These are phyloP conservation scores for Stephania cephalantha DNA, from an alignment of 164 flowering plant species.

Conservation along the genomic window DNA sequence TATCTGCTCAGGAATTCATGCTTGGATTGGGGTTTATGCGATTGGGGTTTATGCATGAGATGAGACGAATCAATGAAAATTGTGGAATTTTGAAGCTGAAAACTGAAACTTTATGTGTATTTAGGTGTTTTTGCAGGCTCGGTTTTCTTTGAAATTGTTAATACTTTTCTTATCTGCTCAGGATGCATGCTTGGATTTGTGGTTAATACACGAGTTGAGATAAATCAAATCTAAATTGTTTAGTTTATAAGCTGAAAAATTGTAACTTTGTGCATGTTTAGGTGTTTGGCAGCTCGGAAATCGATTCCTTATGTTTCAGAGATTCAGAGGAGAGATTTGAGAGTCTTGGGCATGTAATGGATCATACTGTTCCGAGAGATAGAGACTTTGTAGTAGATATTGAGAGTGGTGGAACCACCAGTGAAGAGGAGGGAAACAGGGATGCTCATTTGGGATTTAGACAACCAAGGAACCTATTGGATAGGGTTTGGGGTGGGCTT, in stretches of 20 bases:
- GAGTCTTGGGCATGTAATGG: constrained; percentile 25
- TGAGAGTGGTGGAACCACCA: constrained; percentile 39
- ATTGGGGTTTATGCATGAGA: too few species aligned
- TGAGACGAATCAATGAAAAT: too few species aligned
- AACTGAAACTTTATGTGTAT: too few species aligned
- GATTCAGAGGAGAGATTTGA: background rate
- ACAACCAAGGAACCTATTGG: constrained; percentile 18
- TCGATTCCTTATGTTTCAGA: background rate
- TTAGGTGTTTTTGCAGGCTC: background rate
- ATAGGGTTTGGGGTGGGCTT: constrained; percentile 23
- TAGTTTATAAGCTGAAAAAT: background rate
- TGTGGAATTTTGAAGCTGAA: too few species aligned
- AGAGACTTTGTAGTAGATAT: constrained; percentile 38
- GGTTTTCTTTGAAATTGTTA: background rate
- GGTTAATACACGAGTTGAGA: background rate
- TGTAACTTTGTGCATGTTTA: background rate
- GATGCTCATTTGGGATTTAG: constrained; percentile 11
- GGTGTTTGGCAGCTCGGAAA: background rate
- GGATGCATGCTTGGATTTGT: background rate
- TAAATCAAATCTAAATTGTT: background rate
- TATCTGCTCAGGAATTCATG: too few species aligned
- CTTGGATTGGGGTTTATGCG: too few species aligned
- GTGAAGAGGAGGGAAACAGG: constrained; percentile 24
- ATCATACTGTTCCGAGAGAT: constrained; percentile 22
- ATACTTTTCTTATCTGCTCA: too few species aligned